Conservation (phyloP, 176 grass and related monocot species). For the Dactylis glomerata region DNA sequence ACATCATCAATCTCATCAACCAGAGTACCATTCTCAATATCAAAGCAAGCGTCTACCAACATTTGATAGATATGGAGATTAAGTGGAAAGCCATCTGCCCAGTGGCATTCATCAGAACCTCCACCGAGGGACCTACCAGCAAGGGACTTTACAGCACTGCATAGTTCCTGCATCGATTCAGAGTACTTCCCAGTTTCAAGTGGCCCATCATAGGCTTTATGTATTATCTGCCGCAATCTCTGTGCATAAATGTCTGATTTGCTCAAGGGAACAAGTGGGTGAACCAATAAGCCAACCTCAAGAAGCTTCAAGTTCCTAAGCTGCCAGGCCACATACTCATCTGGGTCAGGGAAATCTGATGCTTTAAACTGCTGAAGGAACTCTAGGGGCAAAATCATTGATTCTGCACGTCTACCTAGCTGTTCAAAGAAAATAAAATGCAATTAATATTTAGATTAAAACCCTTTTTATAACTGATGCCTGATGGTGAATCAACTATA, state of each 20-base stretch:
- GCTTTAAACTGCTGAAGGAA: conserved; percentile 73
- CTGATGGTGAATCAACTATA: neutral
- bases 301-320: conserved; percentile 77
- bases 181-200: conserved; percentile 72
- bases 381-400: conserved; percentile 81
- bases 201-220: conserved; percentile 39
- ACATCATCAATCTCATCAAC: conserved; percentile 79
- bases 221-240: conserved; percentile 51
- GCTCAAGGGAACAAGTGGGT: conserved; percentile 65
- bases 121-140: conserved; percentile 50
- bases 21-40: conserved; percentile 48
- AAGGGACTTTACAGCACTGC: conserved; percentile 54
- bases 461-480: neutral
- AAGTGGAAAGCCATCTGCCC: conserved; percentile 87
- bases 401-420: conserved; percentile 63
- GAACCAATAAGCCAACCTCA: conserved; percentile 73
- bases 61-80: conserved; percentile 87
- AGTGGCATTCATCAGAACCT: conserved; percentile 67
- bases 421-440: conserved; percentile 39
- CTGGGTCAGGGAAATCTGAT: conserved; percentile 58
- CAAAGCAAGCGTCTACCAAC: conserved; percentile 80
- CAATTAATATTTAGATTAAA: conserved; percentile 1
- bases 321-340: conserved; percentile 65
- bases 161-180: conserved; percentile 64
- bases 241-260: conserved; percentile 59